phyloP scores from a whole-genome alignment of 805 yeast species.

The Nakazawaea ernobii region DNA sequence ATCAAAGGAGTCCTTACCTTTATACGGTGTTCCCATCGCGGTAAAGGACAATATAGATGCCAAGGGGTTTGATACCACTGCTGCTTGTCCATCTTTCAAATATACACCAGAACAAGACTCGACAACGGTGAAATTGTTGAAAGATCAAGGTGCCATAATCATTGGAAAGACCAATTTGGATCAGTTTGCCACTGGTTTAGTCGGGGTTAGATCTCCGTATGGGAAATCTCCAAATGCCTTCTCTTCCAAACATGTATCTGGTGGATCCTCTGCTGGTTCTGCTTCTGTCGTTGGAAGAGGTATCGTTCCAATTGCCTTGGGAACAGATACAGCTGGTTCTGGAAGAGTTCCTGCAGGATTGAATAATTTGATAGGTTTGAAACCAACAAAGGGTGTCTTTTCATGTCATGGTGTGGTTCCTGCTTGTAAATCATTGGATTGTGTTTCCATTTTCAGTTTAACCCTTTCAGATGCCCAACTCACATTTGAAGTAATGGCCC shows the following conservation, averaged over 20 bases:
- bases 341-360: constrained; percentile 97
- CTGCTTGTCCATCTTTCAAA: constrained; percentile 86
- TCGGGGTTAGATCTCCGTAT: constrained; percentile 92
- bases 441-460: constrained; percentile 80
- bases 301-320: constrained; percentile 79
- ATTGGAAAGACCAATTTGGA: constrained; percentile 94
- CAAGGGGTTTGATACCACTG: constrained; percentile 77
- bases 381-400: constrained; percentile 86
- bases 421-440: constrained; percentile 91
- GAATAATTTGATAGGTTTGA: constrained; percentile 86
- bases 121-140: constrained; percentile 63
- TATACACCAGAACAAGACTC: constrained; percentile 71
- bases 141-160: constrained; percentile 87
- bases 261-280: constrained; percentile 97
- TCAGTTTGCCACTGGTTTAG: constrained; percentile 96
- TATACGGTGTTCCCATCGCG: constrained; percentile 94
- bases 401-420: constrained; percentile 94
- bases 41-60: constrained; percentile 94
- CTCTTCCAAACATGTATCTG: constrained; percentile 72
- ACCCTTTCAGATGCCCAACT: constrained; percentile 80
- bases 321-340: constrained; percentile 98
- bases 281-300: constrained; percentile 89
- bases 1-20: constrained; percentile 49
- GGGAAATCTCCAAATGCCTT: constrained; percentile 85
- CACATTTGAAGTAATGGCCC: constrained; percentile 64